Percentiles rank a stretch among this genome's conserved stretches.
phyloP scores from a whole-genome alignment of 306 rosid genomes.

The Gleditsia sinensis region DNA sequence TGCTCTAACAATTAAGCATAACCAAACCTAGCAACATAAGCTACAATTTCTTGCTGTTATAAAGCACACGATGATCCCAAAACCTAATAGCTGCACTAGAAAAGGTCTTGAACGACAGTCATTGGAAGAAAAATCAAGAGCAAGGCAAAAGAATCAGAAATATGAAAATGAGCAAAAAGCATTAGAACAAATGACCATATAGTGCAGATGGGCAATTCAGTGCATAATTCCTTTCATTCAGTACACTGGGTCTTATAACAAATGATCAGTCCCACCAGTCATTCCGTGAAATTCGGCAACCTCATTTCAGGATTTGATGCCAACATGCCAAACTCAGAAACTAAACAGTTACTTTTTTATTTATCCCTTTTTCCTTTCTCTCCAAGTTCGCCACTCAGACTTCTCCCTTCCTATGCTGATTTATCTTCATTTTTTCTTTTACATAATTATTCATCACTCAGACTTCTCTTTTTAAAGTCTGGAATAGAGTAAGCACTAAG shows the following conservation, averaged over 20 bases:
- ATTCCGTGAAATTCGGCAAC: not conserved
- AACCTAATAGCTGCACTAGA: not conserved
- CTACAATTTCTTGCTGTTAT: constrained; percentile 7
- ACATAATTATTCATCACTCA: too few species aligned
- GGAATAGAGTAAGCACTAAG: not conserved
- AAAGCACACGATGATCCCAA: constrained; percentile 7
- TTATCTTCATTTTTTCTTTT: too few species aligned
- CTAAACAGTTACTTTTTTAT: too few species aligned
- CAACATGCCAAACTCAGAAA: constrained; percentile 3
- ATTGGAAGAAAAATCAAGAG: not conserved
- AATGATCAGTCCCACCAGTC: not conserved
- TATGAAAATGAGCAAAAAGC: not conserved
- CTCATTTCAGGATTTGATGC: not conserved
- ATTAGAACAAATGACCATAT: not conserved
- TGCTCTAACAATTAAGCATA: not conserved
- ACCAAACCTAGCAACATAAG: not conserved
- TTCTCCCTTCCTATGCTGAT: too few species aligned
- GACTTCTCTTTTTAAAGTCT: not conserved
- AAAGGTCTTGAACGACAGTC: constrained; percentile 1
- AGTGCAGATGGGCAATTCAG: too few species aligned
- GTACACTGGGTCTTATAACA: not conserved
- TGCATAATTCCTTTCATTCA: not conserved
- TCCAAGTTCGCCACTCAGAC: too few species aligned
- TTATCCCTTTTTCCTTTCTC: too few species aligned
- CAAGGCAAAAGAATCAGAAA: constrained; percentile 9